Percentiles rank a stretch among this genome's conserved stretches.
phyloP scores from a whole-genome alignment of 352 stramenopile species.

The Hyaloperonospora arabidopsidis region DNA sequence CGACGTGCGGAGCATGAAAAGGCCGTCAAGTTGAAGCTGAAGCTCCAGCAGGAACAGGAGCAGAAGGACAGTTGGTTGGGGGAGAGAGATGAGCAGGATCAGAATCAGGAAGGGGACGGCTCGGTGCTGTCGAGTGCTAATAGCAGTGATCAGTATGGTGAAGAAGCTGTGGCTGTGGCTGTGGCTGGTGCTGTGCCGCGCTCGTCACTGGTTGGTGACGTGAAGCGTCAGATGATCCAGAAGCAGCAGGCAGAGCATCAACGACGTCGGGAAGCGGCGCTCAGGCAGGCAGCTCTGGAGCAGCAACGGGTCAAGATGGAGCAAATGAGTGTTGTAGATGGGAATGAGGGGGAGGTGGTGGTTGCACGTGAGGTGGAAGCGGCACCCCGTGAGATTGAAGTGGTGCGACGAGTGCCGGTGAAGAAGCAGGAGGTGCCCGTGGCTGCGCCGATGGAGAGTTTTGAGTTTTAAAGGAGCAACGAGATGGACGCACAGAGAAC shows the following conservation, averaged over 20 bases:
- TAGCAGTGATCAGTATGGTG: conserved; percentile 3
- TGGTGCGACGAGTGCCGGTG: conserved; percentile 33
- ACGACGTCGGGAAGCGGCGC: conserved; percentile 46
- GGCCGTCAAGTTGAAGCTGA: conserved; percentile 24
- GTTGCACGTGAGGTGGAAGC: conserved; percentile 29
- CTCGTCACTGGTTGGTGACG: conserved; percentile 56
- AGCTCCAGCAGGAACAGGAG: conserved; percentile 29
- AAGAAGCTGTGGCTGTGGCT: conserved; percentile 3
- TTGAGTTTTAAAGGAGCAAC: conserved; percentile 30
- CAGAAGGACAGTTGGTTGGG: conserved; percentile 39
- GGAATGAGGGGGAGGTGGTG: too few species aligned
- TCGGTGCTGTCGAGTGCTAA: too few species aligned
- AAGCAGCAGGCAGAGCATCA: conserved; percentile 59
- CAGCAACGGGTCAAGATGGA: conserved; percentile 24
- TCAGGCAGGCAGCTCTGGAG: conserved; percentile 38
- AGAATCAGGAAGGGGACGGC: too few species aligned
- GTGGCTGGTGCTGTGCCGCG: conserved; percentile 22
- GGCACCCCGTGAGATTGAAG: conserved; percentile 31
- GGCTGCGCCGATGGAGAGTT: conserved; percentile 25
- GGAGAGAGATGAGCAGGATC: too few species aligned
- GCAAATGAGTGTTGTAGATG: conserved; percentile 13
- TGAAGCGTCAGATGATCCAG: conserved; percentile 60
- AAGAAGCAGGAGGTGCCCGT: conserved; percentile 24
- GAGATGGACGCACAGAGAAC: too few species aligned
- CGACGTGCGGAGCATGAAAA: conserved; percentile 42